Evolutionary conservation across 108 stramenopile species (phyloP), one percentile per base, ranked within the genome.

Genomic region (Cyclotella choctawhatcheeana): DNA sequence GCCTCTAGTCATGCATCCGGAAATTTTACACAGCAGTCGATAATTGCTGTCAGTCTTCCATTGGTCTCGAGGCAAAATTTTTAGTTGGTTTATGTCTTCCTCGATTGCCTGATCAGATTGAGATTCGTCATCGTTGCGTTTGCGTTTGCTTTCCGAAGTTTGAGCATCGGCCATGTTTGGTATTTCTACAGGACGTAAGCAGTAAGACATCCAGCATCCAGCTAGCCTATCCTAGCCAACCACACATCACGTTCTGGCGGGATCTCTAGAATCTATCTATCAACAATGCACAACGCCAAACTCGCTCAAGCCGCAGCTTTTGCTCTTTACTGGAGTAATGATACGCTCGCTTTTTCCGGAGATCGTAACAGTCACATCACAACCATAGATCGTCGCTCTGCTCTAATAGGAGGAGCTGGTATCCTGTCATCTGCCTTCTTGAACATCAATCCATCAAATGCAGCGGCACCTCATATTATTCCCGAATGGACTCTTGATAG

Each of bases 401-500:
- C 29, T 17, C 53, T 68, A 29, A 58, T 58, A 29, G 55, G 29
- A 10, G 27, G 29, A 52, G 30, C 22, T 29, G 50, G 53, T 52
- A 43, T 48, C 21, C 34, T 52, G 22, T 55, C 70, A 47, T 71
- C 58, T 34, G 26, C 55, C 2, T 26, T 44, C 51, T 30, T 71
- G 20, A 10, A 53, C n/a, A 24, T 31, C 35, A 17, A 5, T 6
- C 43, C 35, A 12, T 33, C 44, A 27, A 14, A 32, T 20, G 30
- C 68, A 27, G 68, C 43, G 18, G 44, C 27, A 45, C 21, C 47
- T 43, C 44, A 22, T 0, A 33, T 24, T 3, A 62, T 86, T 16
- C 85, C 85, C 20, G 58, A 27, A 12, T 86, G 82, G 82, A 81
- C 74, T 24, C 58, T 86, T 0, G 45, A 53, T 5, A 43, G 32